These are phyloP conservation scores for Pseudogymnoascus pannorum DNA, from an alignment of 2,329 filamentous ascomycete genomes.

Conservation along the genomic window DNA sequence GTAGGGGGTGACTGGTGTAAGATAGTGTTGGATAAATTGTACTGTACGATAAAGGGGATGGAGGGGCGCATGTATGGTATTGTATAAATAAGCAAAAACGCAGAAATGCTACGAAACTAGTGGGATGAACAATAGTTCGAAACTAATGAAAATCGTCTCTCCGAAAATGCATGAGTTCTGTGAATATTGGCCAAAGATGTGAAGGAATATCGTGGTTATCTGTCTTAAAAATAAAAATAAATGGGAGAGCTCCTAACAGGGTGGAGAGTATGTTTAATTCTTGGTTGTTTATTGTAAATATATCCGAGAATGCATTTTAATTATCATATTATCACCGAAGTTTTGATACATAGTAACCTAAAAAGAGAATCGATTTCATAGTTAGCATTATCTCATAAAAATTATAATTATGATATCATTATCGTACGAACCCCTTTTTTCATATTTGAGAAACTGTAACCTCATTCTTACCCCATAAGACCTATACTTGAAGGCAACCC, in stretches of 20 bases:
- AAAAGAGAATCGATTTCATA: no score
- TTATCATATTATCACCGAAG: no score
- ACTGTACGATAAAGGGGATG: neutral
- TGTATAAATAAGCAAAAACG: neutral
- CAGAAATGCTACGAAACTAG: neutral
- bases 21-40: neutral
- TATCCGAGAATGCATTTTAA: no score
- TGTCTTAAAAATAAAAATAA: no score
- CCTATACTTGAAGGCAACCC: neutral
- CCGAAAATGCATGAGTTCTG: neutral
- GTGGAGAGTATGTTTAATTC: no score
- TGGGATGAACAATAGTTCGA: neutral
- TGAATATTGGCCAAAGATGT: neutral
- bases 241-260: no score
- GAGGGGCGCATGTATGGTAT: neutral
- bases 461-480: neutral
- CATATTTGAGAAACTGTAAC: neutral
- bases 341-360: no score
- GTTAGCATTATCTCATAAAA: no score
- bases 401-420: neutral
- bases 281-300: no score
- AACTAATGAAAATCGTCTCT: neutral
- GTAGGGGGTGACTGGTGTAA: neutral
- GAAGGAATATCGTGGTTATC: neutral
- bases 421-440: neutral